These are phyloP conservation scores for Xylaria sp. DNA, from an alignment of 2,329 filamentous ascomycete genomes.

Conservation along the genomic window DNA sequence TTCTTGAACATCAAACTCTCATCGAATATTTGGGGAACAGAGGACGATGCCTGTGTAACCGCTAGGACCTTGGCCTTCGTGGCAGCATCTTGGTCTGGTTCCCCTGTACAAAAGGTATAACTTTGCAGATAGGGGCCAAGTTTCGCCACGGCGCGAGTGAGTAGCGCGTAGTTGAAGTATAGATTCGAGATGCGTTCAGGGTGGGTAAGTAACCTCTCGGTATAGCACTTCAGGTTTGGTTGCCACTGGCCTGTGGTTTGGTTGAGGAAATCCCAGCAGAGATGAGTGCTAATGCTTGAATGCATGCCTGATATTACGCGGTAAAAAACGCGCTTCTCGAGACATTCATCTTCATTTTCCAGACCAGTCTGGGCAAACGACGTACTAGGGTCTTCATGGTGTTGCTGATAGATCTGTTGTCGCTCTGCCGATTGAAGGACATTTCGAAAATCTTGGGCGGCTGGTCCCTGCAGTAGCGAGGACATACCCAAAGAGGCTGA, in stretches of 20 bases:
- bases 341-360: conserved; percentile 87
- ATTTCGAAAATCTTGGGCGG: conserved; percentile 69
- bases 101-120: conserved; percentile 94
- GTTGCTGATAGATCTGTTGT: conserved; percentile 70
- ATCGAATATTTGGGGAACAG: conserved; percentile 85
- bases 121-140: conserved; percentile 81
- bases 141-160: conserved; percentile 91
- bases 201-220: conserved; percentile 81
- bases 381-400: conserved; percentile 64
- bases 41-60: conserved; percentile 76
- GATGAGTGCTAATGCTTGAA: conserved; percentile 93
- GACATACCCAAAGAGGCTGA: conserved; percentile 65
- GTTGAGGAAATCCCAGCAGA: conserved; percentile 96
- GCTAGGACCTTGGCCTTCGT: conserved; percentile 86
- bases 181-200: conserved; percentile 95
- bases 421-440: conserved; percentile 68
- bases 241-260: conserved; percentile 94
- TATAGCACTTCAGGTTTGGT: conserved; percentile 90
- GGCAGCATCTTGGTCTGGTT: conserved; percentile 77
- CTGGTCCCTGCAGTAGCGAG: conserved; percentile 58
- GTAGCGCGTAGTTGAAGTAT: conserved; percentile 98
- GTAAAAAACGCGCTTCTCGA: conserved; percentile 99
- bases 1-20: conserved; percentile 95
- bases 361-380: conserved; percentile 72
- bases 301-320: conserved; percentile 97